Evolutionary conservation across 1,284 basidiomycete genomes (phyloP), one percentile per base, ranked within the genome.

Genomic region (Coniophora puteana): DNA sequence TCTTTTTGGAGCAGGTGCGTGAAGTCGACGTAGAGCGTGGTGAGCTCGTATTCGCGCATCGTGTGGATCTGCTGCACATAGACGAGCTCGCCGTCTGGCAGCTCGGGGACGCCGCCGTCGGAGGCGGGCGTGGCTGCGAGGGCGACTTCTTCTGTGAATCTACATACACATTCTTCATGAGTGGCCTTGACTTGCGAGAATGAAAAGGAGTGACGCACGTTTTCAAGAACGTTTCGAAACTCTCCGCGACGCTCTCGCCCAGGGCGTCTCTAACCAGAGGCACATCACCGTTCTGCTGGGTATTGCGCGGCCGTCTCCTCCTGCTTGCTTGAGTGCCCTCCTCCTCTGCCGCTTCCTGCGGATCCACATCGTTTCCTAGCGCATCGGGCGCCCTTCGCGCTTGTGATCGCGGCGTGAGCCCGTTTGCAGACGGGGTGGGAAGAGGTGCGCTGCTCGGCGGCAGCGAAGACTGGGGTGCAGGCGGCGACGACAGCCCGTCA

Each of bases 1-100:
- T 98, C 93, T 43, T 83, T 78, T 56, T 88, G 82, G 17, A 97
- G 76, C 17, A 99, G 74, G 61, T 99, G 94, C 11, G 82, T 79
- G 50, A 88, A 98, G 69, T 98, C 94, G 62, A 99, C 88, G 57
- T 96, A 99, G 53, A 99, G 83, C 0, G 95, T 99, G 2, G 92
- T 92, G 39, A 95, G 74, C 58, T 93, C 85, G 60, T 89, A 93
- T 60, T 95, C 89, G 47, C 88, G 84, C 88, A 99, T 91, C 25
- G 83, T 86, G 58, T 88, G 84, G 54, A 99, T 89, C 66, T 96
- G 93, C 45, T 91, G 84, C 50, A 98, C 74, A 62, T 98, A 97
- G 49, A 87, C 72, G 37, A 83, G 72, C 55, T 87, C 81, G 31
- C 74, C 78, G 16, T 82, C 76, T 1, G 69, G 67, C 2, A 69